phyloP scores from a whole-genome alignment of 805 yeast species.

The Wickerhamiella hasegawae region DNA sequence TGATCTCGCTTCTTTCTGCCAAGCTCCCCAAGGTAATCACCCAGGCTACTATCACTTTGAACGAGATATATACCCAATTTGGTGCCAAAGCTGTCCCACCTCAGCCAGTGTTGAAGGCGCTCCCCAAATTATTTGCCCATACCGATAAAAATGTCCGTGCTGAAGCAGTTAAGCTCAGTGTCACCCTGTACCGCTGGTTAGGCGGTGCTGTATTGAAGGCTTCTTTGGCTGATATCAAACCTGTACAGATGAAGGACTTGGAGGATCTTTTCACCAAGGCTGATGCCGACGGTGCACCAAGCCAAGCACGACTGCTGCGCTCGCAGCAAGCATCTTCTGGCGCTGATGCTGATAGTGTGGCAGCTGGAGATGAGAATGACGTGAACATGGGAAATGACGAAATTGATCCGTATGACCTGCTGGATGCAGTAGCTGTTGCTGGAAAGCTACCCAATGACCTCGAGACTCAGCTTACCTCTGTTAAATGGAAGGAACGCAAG shows the following conservation, averaged over 20 bases:
- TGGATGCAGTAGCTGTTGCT: conserved; percentile 54
- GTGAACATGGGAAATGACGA: conserved; percentile 33
- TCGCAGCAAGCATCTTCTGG: conserved; percentile 2
- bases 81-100: conserved; percentile 52
- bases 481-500: conserved; percentile 85
- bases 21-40: conserved; percentile 64
- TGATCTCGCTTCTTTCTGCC: conserved; percentile 44
- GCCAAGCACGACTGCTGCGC: conserved; percentile 1
- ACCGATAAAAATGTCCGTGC: conserved; percentile 77
- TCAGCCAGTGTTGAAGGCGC: conserved; percentile 34
- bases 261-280: conserved; percentile 46
- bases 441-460: conserved; percentile 52
- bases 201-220: conserved; percentile 45
- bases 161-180: conserved; percentile 53
- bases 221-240: conserved; percentile 46
- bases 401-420: conserved; percentile 43
- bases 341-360: neutral
- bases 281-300: conserved; percentile 16
- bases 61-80: conserved; percentile 38
- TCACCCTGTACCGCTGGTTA: conserved; percentile 59
- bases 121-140: conserved; percentile 64
- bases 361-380: conserved; percentile 6
- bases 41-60: conserved; percentile 42
- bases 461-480: conserved; percentile 34
- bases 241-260: conserved; percentile 81